Conservation (phyloP, 176 grass and related monocot genomes). For the Saccharum spontaneum region DNA sequence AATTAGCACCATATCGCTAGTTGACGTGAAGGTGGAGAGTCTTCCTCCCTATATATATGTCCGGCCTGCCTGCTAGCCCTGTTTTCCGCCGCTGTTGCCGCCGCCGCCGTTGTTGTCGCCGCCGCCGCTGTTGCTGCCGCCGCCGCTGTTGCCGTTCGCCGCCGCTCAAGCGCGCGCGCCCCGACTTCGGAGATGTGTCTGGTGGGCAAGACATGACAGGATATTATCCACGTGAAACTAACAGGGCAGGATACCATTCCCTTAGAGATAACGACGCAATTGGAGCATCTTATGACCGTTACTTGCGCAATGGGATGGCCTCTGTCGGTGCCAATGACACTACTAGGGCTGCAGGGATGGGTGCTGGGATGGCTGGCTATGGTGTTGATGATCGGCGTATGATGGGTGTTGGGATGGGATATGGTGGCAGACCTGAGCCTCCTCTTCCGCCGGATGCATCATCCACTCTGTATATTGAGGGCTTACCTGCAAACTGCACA, state of each 20-base stretch:
- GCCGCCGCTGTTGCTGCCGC: constrained; percentile 20
- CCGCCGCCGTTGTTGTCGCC: too few species aligned
- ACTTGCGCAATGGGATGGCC: constrained; percentile 89
- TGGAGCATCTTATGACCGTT: constrained; percentile 93
- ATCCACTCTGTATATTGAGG: constrained; percentile 86
- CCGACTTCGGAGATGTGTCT: constrained; percentile 82
- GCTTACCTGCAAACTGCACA: constrained; percentile 91
- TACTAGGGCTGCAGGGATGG: constrained; percentile 64
- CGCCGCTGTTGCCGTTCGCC: too few species aligned
- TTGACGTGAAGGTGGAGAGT: too few species aligned
- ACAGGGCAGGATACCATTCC: constrained; percentile 61
- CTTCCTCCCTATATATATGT: too few species aligned
- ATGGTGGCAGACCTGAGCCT: constrained; percentile 68
- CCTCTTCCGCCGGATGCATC: constrained; percentile 91
- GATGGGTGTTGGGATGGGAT: constrained; percentile 64
- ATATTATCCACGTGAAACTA: constrained; percentile 83
- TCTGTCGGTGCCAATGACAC: constrained; percentile 59
- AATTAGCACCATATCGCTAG: too few species aligned
- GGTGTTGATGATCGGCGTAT: constrained; percentile 71
- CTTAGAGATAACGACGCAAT: constrained; percentile 93
- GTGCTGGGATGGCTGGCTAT: constrained; percentile 67
- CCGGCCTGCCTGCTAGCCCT: too few species aligned
- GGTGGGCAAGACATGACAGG: constrained; percentile 72
- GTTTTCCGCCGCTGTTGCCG: too few species aligned
- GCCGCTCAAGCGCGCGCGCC: constrained; percentile 77